Evolutionary conservation across 2,329 filamentous ascomycete genomes (phyloP), one percentile per base, ranked within the genome.

Genomic region (Raffaelea deltoideospora): DNA sequence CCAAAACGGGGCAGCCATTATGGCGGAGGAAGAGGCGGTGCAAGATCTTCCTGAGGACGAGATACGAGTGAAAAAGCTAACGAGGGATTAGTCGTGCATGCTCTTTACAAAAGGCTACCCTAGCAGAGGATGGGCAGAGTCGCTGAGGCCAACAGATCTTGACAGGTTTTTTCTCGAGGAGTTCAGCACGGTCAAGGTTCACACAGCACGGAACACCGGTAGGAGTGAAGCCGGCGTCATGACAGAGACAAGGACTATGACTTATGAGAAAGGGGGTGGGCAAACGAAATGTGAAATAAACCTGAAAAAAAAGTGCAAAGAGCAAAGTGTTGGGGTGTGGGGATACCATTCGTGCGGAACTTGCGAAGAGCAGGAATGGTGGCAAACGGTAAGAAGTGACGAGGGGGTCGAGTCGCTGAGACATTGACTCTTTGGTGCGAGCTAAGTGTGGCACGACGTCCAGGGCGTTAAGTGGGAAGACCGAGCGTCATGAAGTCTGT

Each of bases 191-290:
- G 56, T 53, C 57, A 58, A 50, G 26, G 58, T 52, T 60, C 60
- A n/a, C n/a, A n/a, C n/a, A n/a, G n/a, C n/a, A n/a, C n/a, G 61
- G 61, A 61, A 63, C 60, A 50, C 56, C 62, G 61, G 63, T 65
- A 65, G 60, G 60, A 59, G 55, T 55, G 57, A 59, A 61, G 59
- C 63, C 61, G 61, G 60, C 53, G 56, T 60, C 55, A 56, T 64
- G 61, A 62, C 58, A 64, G 61, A 63, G 51, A 48, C 49, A 48
- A 50, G 49, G 49, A 50, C 47, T 47, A 45, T 46, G 48, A 51
- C 15, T 50, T 53, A 49, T 53, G 51, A 47, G 27, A 40, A 51
- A 49, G 27, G 27, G 27, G 34, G n/a, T 7, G 26, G 14, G 26
- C 23, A 23, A 19, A n/a, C 15, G 3, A 17, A 2, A n/a, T 17